These are phyloP conservation scores for Graphiopsis chlorocephala DNA, from an alignment of 2,329 filamentous ascomycete species.

Conservation along the genomic window DNA sequence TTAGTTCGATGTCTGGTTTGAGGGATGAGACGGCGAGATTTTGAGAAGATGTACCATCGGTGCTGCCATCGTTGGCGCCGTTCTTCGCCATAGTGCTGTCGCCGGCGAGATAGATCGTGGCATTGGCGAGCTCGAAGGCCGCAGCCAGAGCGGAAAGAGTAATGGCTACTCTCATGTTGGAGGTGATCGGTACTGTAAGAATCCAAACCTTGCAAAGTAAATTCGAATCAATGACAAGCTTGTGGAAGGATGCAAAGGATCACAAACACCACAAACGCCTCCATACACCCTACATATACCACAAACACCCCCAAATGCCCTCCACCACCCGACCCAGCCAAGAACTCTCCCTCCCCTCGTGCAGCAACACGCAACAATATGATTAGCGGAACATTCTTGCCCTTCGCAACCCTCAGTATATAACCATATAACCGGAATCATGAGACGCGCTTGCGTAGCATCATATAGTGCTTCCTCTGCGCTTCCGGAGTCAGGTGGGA, in stretches of 20 bases:
- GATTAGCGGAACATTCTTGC: not conserved
- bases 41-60: not conserved
- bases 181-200: not conserved
- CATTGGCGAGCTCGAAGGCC: not conserved
- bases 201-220: not conserved
- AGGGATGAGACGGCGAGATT: no score
- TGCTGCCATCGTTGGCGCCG: conserved; percentile 41
- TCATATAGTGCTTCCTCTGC: not conserved
- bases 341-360: not conserved
- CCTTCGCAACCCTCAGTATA: not conserved
- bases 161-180: not conserved
- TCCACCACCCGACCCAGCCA: not conserved
- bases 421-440: not conserved
- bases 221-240: not conserved
- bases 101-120: conserved; percentile 56
- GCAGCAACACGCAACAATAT: not conserved
- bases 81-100: conserved; percentile 61
- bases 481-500: not conserved
- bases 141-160: not conserved
- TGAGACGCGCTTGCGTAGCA: conserved; percentile 8
- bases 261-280: not conserved
- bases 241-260: not conserved
- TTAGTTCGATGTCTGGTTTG: not conserved
- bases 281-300: not conserved
- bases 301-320: not conserved